Evolutionary conservation across 805 yeast genomes (phyloP).

Genomic region (Hanseniaspora nectarophila): DNA sequence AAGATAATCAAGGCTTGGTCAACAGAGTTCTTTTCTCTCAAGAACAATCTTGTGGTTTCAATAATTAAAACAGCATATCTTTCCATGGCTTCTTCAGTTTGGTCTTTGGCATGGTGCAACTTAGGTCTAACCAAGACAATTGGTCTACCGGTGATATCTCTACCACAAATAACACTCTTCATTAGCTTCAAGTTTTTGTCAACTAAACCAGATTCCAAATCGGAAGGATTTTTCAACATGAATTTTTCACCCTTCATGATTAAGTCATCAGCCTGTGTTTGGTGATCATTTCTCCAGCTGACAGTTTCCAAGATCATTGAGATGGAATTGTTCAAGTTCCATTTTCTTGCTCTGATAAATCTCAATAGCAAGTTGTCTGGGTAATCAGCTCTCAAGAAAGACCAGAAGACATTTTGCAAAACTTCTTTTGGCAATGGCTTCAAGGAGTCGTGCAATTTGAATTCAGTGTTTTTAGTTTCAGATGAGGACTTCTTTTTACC

Average conservation of each 20-base stretch:
- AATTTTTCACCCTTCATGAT: constrained; percentile 62
- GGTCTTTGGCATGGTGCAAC: constrained; percentile 57
- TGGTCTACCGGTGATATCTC: constrained; percentile 64
- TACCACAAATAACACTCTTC: constrained; percentile 65
- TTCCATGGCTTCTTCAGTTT: constrained; percentile 59
- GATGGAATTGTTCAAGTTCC: constrained; percentile 57
- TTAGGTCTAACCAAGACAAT: constrained; percentile 71
- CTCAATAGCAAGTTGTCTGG: constrained; percentile 70
- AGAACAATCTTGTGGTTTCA: constrained; percentile 67
- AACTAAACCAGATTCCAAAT: constrained; percentile 32
- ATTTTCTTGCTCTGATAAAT: constrained; percentile 77
- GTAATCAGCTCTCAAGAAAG: constrained; percentile 57
- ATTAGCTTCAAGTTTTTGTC: constrained; percentile 37
- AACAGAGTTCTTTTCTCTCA: constrained; percentile 46
- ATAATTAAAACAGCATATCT: constrained; percentile 62
- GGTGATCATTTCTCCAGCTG: constrained; percentile 56
- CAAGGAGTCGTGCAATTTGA: constrained; percentile 38
- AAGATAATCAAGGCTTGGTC: constrained; percentile 77
- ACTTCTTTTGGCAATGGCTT: constrained; percentile 42
- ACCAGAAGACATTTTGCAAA: constrained; percentile 44
- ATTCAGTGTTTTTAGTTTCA: constrained; percentile 27
- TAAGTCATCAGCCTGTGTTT: constrained; percentile 45
- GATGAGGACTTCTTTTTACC: constrained; percentile 16
- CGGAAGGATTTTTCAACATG: constrained; percentile 33
- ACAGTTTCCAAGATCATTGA: constrained; percentile 62